phyloP scores from a whole-genome alignment of 306 rosid genomes.

The Potentilla sterilis region DNA sequence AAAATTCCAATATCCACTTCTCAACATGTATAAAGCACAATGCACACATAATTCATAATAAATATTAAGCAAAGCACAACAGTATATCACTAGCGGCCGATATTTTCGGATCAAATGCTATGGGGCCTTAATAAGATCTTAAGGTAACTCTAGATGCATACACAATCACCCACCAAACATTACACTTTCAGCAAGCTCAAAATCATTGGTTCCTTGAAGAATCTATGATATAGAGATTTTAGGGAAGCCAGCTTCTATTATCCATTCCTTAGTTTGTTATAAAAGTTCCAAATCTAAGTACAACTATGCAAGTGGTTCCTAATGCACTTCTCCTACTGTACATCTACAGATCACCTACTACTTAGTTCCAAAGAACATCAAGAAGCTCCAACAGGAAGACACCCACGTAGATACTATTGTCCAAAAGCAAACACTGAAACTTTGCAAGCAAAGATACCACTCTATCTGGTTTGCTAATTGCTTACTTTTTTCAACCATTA shows the following conservation, averaged over 20 bases:
- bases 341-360: slow-evolving; percentile 3
- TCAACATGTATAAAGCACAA: neutral
- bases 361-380: slow-evolving; percentile 2
- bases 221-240: neutral
- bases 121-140: neutral
- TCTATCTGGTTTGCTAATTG: slow-evolving; percentile 18
- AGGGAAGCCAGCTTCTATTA: neutral
- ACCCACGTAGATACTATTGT: slow-evolving; percentile 2
- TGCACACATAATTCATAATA: neutral
- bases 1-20: neutral
- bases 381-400: slow-evolving; percentile 9
- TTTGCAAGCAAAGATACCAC: slow-evolving; percentile 14
- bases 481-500: slow-evolving; percentile 1
- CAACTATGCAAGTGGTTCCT: slow-evolving; percentile 4
- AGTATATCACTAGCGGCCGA: neutral
- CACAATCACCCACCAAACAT: neutral
- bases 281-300: neutral
- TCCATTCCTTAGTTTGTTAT: neutral
- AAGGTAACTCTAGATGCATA: neutral
- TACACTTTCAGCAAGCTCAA: neutral
- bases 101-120: neutral
- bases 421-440: neutral
- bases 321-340: neutral
- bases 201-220: slow-evolving; percentile 4
- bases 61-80: neutral